Base-by-base conservation (phyloP, 192 early-diverging fungal genomes). In the Entomortierella beljakovae region DNA sequence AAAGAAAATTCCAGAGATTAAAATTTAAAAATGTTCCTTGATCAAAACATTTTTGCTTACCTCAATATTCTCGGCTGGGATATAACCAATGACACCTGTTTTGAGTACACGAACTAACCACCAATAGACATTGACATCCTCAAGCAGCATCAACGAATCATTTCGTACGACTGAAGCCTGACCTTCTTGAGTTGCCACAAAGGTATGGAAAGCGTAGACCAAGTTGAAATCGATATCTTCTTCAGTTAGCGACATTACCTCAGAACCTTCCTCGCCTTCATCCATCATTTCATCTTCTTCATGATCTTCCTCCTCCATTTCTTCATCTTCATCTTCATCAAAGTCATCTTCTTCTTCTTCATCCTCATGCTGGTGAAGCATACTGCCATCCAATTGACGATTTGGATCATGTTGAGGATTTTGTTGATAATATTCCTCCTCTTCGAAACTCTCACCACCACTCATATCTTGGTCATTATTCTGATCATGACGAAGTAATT, bases 71-170 rank as follows among this genome's bases (percentile, higher is more conserved):
- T 96, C 94, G 1, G 94, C 94, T 26, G 94, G 94, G 57, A 96
- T 93, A 65, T 96, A 96, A 3, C 94, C 94, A 69, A 96, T 90
- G 74, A 90, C 84, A 0, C 71, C 80, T 7, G 80, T 92, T 76
- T 88, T 94, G 67, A 86, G 81, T 53, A 82, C 90, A 84, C 86
- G 90, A 37, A 91, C 87, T 20, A 90, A 70, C 89, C 90, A 90
- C 94, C 94, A 96, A 80, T 96, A 96, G n/a, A 89, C 90, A 79
- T 96, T 94, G 26, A 86, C 83, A 70, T 96, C 94, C 68, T 96
- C 94, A 28, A 96, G 80, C 57, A 96, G 77, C 56, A 91, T 92
- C 57, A 96, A 65, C 13, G 88, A 82, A 57, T 96, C 93, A 37
- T 91, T 91, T 53, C 90, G 90, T 37, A 93, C 84, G 16, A 96